Evolutionary conservation across 2,329 filamentous ascomycete species (phyloP).

Genomic region (Ascochyta fabae): DNA sequence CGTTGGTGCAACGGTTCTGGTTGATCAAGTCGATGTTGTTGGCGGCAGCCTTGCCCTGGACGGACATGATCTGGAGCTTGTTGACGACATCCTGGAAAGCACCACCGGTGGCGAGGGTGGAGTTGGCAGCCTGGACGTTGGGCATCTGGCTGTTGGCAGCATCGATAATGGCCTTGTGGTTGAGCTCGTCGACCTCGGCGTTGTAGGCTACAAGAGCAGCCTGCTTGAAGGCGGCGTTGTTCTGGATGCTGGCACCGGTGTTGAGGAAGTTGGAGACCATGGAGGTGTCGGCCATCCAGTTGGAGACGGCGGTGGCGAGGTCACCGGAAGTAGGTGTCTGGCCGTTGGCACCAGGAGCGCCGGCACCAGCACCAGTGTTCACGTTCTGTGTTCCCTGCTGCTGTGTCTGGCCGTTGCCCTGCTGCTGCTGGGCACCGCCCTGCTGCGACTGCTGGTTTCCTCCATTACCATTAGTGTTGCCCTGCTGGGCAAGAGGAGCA

Average conservation of each 20-base stretch:
- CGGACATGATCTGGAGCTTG: slow-evolving; percentile 47
- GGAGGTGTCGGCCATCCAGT: slow-evolving; percentile 48
- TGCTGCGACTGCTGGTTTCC: slow-evolving; percentile 2
- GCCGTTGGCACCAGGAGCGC: slow-evolving; percentile 10
- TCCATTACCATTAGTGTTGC: slow-evolving; percentile 20
- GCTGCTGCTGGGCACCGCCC: background rate
- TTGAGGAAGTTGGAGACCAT: slow-evolving; percentile 50
- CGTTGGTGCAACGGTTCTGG: slow-evolving; percentile 47
- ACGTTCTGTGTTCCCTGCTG: slow-evolving; percentile 10
- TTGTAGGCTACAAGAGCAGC: slow-evolving; percentile 47
- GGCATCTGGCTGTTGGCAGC: slow-evolving; percentile 32
- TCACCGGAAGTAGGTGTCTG: slow-evolving; percentile 37
- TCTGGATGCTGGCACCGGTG: slow-evolving; percentile 41
- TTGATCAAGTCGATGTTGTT: slow-evolving; percentile 47
- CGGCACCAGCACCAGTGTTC: slow-evolving; percentile 22
- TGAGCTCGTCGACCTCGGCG: slow-evolving; percentile 49
- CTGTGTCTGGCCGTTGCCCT: slow-evolving; percentile 14
- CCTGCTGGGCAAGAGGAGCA: slow-evolving; percentile 39
- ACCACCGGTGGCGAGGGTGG: slow-evolving; percentile 46
- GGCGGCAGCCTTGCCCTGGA: slow-evolving; percentile 41
- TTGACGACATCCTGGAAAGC: slow-evolving; percentile 49
- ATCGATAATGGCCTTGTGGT: slow-evolving; percentile 48
- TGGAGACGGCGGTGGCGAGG: slow-evolving; percentile 45
- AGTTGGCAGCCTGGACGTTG: slow-evolving; percentile 45
- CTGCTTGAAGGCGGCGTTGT: slow-evolving; percentile 46